A percentile compares a stretch with the other conserved stretches of the same genome.
phyloP scores from a whole-genome alignment of 2,329 filamentous ascomycete species.

The Apiospora sp. region DNA sequence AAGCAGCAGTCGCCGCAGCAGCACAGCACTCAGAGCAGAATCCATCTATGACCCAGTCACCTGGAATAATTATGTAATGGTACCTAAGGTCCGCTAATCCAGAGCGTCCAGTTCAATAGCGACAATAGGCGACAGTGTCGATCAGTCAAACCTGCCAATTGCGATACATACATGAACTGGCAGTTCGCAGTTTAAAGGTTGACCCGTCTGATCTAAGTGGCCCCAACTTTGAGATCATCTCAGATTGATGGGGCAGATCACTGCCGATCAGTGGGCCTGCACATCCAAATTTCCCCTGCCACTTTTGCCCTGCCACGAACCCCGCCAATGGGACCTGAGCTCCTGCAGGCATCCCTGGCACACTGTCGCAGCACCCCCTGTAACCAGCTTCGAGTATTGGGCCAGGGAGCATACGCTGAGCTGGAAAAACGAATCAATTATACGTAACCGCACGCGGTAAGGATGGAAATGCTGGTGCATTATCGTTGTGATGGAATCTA shows the following conservation, averaged over 20 bases:
- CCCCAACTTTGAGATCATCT: background rate
- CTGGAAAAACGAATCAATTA: background rate
- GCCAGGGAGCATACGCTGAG: background rate
- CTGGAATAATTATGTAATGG: background rate
- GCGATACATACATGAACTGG: slow-evolving; percentile 18
- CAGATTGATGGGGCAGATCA: slow-evolving; percentile 10
- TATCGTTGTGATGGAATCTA: background rate
- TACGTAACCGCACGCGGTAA: too few species aligned
- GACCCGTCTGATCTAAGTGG: background rate
- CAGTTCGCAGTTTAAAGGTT: background rate
- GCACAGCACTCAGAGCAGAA: background rate
- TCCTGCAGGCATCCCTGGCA: background rate
- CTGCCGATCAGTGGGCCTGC: slow-evolving; percentile 11
- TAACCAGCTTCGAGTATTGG: background rate
- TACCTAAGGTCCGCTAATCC: background rate
- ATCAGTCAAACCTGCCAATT: slow-evolving; percentile 18
- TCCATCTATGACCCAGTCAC: background rate
- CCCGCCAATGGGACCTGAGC: background rate
- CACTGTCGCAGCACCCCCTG: background rate
- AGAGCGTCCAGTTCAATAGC: background rate
- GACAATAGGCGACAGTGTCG: background rate
- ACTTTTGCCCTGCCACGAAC: background rate
- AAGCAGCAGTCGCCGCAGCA: background rate
- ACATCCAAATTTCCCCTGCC: slow-evolving; percentile 6
- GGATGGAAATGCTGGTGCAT: background rate